These are phyloP conservation scores for Suhomyces kilbournensis DNA, from an alignment of 805 yeast species.

Conservation along the genomic window DNA sequence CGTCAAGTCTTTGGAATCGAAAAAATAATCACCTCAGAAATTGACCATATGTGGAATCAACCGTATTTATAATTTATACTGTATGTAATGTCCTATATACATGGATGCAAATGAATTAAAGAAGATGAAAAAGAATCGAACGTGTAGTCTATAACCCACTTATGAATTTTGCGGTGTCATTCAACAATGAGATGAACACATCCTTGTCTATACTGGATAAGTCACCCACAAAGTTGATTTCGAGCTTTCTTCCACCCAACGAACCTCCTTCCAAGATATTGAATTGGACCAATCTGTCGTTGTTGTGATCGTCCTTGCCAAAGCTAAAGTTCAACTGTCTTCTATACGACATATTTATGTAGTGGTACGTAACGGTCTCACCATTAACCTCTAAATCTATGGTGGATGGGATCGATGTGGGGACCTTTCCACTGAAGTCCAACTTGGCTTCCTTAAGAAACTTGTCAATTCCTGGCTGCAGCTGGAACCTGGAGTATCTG, in stretches of 20 bases:
- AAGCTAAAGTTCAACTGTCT: constrained; percentile 44
- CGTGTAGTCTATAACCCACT: constrained; percentile 10
- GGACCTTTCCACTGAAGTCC: constrained; percentile 37
- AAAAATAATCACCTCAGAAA: constrained; percentile 11
- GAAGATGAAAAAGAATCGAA: background rate
- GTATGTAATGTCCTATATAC: background rate
- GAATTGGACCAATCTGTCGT: constrained; percentile 36
- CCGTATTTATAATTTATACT: background rate
- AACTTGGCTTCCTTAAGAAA: constrained; percentile 39
- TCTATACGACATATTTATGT: constrained; percentile 42
- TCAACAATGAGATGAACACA: constrained; percentile 24
- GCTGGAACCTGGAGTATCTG: constrained; percentile 25
- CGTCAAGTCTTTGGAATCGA: constrained; percentile 58
- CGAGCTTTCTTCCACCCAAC: constrained; percentile 52
- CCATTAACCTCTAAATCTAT: constrained; percentile 40
- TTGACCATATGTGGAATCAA: background rate
- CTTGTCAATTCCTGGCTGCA: constrained; percentile 42
- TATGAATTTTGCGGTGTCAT: constrained; percentile 18
- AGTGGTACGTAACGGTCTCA: constrained; percentile 40
- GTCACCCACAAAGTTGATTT: constrained; percentile 46
- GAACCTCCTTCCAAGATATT: constrained; percentile 55
- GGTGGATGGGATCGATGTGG: constrained; percentile 36
- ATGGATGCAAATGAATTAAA: background rate
- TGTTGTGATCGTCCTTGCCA: constrained; percentile 14
- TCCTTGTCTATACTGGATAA: constrained; percentile 18